Percentiles rank a stretch among this genome's conserved stretches.
These are phyloP conservation scores for Theileria luwenshuni DNA, from an alignment of 169 alveolate species.

Conservation along the genomic window DNA sequence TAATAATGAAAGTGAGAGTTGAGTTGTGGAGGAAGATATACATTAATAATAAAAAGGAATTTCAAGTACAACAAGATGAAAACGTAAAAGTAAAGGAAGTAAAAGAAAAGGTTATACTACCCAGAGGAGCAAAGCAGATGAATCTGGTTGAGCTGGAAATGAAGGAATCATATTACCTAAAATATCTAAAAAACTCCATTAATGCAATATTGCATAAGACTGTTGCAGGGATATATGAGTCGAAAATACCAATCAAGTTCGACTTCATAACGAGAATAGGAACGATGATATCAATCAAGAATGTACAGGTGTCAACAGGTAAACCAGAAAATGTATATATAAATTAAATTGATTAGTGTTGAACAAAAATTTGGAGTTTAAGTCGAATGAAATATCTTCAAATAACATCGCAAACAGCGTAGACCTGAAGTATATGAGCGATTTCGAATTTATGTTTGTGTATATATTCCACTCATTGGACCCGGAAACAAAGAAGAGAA, in stretches of 20 bases:
- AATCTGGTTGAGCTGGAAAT: conserved; percentile 55
- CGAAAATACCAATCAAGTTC: conserved; percentile 56
- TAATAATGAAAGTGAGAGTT: conserved; percentile 41
- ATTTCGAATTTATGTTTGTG: conserved; percentile 55
- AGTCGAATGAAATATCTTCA: conserved; percentile 37
- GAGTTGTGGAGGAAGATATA: conserved; percentile 61
- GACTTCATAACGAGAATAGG: conserved; percentile 60
- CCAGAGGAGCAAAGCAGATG: conserved; percentile 54
- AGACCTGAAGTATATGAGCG: conserved; percentile 63
- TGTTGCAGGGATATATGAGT: conserved; percentile 58
- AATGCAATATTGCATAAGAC: conserved; percentile 64
- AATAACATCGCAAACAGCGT: conserved; percentile 31
- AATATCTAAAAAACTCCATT: conserved; percentile 27
- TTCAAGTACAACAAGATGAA: conserved; percentile 42
- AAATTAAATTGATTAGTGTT: conserved; percentile 25
- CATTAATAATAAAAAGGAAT: conserved; percentile 40
- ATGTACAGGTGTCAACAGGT: not conserved
- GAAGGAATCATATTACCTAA: conserved; percentile 38
- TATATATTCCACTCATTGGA: conserved; percentile 61
- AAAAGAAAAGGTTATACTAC: conserved; percentile 36
- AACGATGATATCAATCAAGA: conserved; percentile 28
- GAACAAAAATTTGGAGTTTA: conserved; percentile 21
- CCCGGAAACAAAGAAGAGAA: conserved; percentile 43
- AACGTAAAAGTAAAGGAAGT: conserved; percentile 26
- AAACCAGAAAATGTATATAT: too few species aligned